Base-by-base conservation (phyloP, 208 protist genomes). In the Acanthamoeba triangularis region DNA sequence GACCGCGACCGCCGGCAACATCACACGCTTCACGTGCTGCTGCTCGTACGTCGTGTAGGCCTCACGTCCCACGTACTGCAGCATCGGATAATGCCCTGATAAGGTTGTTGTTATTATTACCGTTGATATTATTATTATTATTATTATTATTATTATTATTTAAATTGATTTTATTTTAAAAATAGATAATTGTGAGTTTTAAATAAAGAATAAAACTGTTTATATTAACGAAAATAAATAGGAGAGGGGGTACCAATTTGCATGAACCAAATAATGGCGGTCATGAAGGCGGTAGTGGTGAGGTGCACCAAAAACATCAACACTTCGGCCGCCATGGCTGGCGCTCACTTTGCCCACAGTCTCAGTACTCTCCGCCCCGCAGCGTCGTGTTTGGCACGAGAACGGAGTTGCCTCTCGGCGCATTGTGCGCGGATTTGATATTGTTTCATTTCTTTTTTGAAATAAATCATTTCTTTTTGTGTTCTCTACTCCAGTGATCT, bases 11-110 rank as follows among this genome's bases (percentile, higher is more conserved):
- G 76, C 76, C 18, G 76, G 76, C 8, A 85, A 1, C 76, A 85
- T 85, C 76, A 85, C 76, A 16, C 76, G 76, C 76, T 85, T 85
- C 41, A 85, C 76, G 41, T 85, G 76, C 76, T 85, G 76, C 23
- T 85, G 76, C 11, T 85, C 44, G 44, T 85, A 85, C 7, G 76
- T 85, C 76, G 76, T 85, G 76, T 85, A 85, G 44, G 76, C 76
- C 28, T 85, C 76, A 10, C 76, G 76, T 3, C 76, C 76, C 44
- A 85, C 76, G 41, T 59, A 85, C 35, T 10, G 76, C 44, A 85
- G 41, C 76, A 85, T 85, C 13, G 76, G 76, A 37, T 85, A 85
- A 44, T 85, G 76, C 5, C 76, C 76, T 85, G 37, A 0, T 11
- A 10, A 30, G n/a, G n/a, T n/a, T n/a, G n/a, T n/a, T n/a, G n/a